A percentile compares a stretch with the other conserved stretches of the same genome.
Conservation (phyloP, 1,139 yeast species). For the Pneumocystis carinii region DNA sequence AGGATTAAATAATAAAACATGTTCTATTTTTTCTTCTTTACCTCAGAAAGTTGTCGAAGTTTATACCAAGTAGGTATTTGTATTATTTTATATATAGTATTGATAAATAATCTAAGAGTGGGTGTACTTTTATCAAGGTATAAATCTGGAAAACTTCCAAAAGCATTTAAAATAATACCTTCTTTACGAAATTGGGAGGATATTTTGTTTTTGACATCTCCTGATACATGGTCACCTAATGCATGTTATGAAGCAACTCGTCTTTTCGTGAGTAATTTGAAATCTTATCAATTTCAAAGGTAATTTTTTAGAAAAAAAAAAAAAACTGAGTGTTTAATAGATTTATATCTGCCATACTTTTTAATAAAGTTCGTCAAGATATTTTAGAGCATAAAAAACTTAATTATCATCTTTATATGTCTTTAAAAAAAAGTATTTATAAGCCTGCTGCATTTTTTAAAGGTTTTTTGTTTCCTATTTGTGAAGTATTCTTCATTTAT, state of each 20-base stretch:
- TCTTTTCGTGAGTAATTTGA: conserved; percentile 76
- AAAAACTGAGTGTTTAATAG: conserved; percentile 20
- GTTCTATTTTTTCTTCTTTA: conserved; percentile 38
- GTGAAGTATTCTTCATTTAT: conserved; percentile 27
- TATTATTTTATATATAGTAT: not conserved
- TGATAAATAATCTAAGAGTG: conserved; percentile 26
- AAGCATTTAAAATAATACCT: conserved; percentile 86
- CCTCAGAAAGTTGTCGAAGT: conserved; percentile 96
- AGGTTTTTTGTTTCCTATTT: conserved; percentile 83
- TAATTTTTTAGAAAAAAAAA: not conserved
- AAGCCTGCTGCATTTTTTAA: conserved; percentile 97
- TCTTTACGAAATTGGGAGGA: conserved; percentile 91
- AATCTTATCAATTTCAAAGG: conserved; percentile 68
- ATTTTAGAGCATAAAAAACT: conserved; percentile 51
- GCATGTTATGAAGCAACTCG: conserved; percentile 92
- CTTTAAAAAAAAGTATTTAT: conserved; percentile 80
- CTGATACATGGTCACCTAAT: conserved; percentile 91
- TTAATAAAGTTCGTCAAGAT: conserved; percentile 71
- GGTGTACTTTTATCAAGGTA: conserved; percentile 81
- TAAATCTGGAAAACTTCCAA: conserved; percentile 90
- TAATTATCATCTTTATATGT: conserved; percentile 84
- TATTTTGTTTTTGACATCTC: conserved; percentile 79
- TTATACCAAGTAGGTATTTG: conserved; percentile 41
- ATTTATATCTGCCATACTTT: conserved; percentile 57
- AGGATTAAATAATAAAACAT: conserved; percentile 18